A percentile compares a stretch with the other conserved stretches of the same genome.
Conservation (phyloP, 179 eudicot genomes). For the Carnegiea gigantea region DNA sequence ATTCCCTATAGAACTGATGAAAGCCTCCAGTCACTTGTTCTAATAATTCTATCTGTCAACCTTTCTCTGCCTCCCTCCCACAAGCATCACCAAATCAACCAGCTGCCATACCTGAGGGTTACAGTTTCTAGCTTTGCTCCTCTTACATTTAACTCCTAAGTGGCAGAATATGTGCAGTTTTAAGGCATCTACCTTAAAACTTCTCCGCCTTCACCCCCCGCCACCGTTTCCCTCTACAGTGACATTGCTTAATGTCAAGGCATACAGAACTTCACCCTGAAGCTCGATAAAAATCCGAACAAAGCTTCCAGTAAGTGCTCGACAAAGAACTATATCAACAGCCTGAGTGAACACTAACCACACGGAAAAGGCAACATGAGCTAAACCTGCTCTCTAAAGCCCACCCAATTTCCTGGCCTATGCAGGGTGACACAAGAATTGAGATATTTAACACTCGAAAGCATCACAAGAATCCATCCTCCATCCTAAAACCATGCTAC, state of each 20-base stretch:
- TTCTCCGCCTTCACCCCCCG: not conserved
- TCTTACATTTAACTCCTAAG: not conserved
- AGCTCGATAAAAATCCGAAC: not conserved
- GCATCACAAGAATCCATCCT: slow-evolving; percentile 2
- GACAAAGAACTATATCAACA: not conserved
- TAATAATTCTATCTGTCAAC: not conserved
- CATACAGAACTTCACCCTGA: not conserved
- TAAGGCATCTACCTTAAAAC: not conserved
- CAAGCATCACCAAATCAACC: not conserved
- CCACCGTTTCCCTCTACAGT: not conserved
- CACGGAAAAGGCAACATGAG: too few species aligned
- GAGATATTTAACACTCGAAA: not conserved
- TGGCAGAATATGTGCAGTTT: not conserved
- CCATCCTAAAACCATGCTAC: not conserved
- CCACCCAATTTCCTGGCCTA: not conserved
- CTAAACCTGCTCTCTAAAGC: too few species aligned
- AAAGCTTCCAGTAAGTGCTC: not conserved
- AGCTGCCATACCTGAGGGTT: not conserved
- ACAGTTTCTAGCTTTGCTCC: not conserved
- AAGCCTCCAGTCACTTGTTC: not conserved
- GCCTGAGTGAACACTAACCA: not conserved
- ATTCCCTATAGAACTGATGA: not conserved
- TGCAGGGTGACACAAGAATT: not conserved
- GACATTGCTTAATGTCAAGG: not conserved
- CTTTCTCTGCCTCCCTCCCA: not conserved